These are phyloP conservation scores for Penicillium sp. DNA, from an alignment of 2,329 filamentous ascomycete species.

Conservation along the genomic window DNA sequence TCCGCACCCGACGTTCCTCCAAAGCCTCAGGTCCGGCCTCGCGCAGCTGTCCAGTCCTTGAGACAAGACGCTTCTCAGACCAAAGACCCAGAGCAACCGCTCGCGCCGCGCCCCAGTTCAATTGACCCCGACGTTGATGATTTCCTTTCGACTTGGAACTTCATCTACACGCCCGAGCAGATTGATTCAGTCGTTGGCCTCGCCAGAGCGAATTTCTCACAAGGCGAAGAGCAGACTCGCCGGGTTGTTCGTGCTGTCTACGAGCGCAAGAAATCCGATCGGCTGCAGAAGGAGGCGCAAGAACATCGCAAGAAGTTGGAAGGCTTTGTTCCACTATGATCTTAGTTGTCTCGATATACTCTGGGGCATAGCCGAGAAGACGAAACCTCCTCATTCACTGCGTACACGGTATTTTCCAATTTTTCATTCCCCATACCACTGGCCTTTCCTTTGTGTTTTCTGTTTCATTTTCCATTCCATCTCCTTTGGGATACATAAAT, in stretches of 20 bases:
- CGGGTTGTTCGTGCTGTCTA: conserved; percentile 85
- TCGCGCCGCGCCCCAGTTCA: conserved; percentile 56
- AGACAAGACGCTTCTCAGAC: conserved; percentile 18
- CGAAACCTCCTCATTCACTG: neutral
- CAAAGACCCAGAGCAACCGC: conserved; percentile 23
- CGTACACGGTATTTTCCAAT: neutral
- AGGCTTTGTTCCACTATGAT: conserved; percentile 33
- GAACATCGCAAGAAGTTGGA: conserved; percentile 30
- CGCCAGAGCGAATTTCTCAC: conserved; percentile 81
- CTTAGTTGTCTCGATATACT: neutral
- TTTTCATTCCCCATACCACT: neutral
- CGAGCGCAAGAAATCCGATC: conserved; percentile 76
- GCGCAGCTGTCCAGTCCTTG: conserved; percentile 24
- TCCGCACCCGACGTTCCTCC: conserved; percentile 34
- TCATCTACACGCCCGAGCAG: conserved; percentile 89
- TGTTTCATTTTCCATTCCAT: neutral
- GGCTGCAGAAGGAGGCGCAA: conserved; percentile 33
- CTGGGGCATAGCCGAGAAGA: neutral
- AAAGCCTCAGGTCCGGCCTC: conserved; percentile 24
- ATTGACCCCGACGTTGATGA: conserved; percentile 83
- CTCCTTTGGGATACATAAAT: neutral
- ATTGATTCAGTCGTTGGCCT: conserved; percentile 82
- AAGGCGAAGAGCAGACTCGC: conserved; percentile 76
- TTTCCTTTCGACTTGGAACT: conserved; percentile 97
- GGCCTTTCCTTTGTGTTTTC: neutral